Base-by-base conservation (phyloP, 805 yeast genomes). In the Kregervanrija fluxuum region DNA sequence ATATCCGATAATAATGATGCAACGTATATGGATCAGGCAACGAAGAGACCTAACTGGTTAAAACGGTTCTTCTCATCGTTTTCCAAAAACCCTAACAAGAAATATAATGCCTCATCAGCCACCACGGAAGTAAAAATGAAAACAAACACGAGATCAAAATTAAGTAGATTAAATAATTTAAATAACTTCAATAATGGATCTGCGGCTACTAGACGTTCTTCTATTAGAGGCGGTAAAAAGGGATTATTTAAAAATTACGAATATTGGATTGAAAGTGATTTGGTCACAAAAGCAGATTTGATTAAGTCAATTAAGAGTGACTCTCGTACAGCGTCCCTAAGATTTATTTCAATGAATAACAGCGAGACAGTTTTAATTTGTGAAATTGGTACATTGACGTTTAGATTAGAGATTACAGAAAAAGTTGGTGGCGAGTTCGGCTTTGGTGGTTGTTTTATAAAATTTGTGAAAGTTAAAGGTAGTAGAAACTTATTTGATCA, bases 391-490 rank as follows among this genome's bases (percentile, higher is more conserved):
- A 22, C 28, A 6, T 6, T 22, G 6, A 22, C 28, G 28, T 22
- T 62, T 28, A 44, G 50, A 10, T 40, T 56, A 28, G 62, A 57
- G 28, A 38, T 52, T 6, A 55, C 55, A 32, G 59, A 55, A 33
- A 58, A 54, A 30, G 55, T 59, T 13, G 66, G 65, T 3, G 43
- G 48, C 11, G 63, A 61, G 36, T 61, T 47, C 46, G 67, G 66
- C 12, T 62, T 62, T 41, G 55, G 61, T 4, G 67, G 67, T 3
- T 61, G 66, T 43, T 56, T 56, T 30, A 44, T 61, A 6, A 57
- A 54, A 14, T 37, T 62, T 15, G 33, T 42, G 8, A 59, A 53
- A 38, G 30, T 51, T 9, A 48, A 48, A 4, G 64, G 65, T 1
- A 43, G 48, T 10, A 42, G 44, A 14, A 53, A 50, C 11, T 44